Evolutionary conservation across 441 rosid genomes (phyloP).

Genomic region (Populus tomentosa): DNA sequence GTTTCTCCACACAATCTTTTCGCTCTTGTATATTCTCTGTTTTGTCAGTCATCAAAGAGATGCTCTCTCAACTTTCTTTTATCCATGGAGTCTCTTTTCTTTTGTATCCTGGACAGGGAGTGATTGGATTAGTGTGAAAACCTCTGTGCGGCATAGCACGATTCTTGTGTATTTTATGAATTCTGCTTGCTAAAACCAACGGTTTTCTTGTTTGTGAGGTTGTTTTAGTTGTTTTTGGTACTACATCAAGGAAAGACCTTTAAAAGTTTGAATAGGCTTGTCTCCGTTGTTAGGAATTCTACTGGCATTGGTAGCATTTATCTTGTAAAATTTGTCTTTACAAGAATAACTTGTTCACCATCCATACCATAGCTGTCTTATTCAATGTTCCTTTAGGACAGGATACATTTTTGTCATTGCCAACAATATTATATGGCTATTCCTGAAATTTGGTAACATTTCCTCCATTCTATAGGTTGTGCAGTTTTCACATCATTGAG

Average conservation of each 20-base stretch:
- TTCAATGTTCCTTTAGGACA: background rate
- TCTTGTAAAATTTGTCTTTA: background rate
- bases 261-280: background rate
- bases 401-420: background rate
- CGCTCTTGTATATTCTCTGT: background rate
- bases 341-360: background rate
- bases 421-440: background rate
- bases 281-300: background rate
- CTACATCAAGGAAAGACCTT: background rate
- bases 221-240: background rate
- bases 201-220: background rate
- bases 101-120: background rate
- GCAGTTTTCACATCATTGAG: background rate
- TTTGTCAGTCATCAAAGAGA: background rate
- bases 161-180: background rate
- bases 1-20: background rate
- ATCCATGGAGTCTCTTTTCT: background rate
- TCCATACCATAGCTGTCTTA: background rate
- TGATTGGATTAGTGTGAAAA: background rate
- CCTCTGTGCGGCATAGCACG: background rate
- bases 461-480: background rate
- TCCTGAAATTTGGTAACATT: background rate
- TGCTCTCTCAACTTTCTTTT: background rate
- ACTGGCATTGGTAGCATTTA: background rate
- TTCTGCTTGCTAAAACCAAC: background rate